Evolutionary conservation across 352 stramenopile species (phyloP).

Genomic region (Globisporangium nunn): DNA sequence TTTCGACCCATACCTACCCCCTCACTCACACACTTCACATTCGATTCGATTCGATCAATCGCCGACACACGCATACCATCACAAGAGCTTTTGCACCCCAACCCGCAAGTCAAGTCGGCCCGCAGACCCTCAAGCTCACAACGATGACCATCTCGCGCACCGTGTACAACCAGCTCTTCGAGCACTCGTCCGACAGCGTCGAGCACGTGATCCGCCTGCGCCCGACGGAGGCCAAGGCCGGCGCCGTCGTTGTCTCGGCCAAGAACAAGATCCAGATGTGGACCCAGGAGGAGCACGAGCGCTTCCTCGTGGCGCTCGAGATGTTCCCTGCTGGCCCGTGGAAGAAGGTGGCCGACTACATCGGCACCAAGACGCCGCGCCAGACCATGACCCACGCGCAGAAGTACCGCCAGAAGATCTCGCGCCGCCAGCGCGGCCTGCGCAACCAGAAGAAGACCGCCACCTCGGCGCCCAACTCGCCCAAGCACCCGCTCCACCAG

Average conservation of each 20-base stretch:
- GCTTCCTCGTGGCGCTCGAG: slow-evolving; percentile 77
- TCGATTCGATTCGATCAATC: neutral
- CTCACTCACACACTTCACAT: too few relatives aligned
- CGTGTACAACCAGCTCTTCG: slow-evolving; percentile 83
- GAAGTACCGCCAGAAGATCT: slow-evolving; percentile 83
- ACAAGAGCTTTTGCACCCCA: slow-evolving; percentile 1
- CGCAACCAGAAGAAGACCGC: slow-evolving; percentile 67
- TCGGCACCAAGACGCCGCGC: slow-evolving; percentile 82
- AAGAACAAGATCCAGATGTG: slow-evolving; percentile 86
- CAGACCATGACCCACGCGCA: slow-evolving; percentile 91
- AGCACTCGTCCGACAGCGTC: slow-evolving; percentile 28
- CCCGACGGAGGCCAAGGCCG: slow-evolving; percentile 72
- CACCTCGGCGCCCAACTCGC: slow-evolving; percentile 9
- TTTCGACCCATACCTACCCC: neutral
- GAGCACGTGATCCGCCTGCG: slow-evolving; percentile 68
- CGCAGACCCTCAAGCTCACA: slow-evolving; percentile 1
- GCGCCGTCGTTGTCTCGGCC: slow-evolving; percentile 65
- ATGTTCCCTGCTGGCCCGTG: slow-evolving; percentile 80
- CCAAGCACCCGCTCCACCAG: slow-evolving; percentile 5
- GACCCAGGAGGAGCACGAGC: slow-evolving; percentile 82
- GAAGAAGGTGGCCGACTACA: slow-evolving; percentile 83
- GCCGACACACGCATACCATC: neutral
- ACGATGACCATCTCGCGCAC: slow-evolving; percentile 77
- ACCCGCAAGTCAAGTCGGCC: neutral
- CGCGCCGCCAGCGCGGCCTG: slow-evolving; percentile 58